A percentile compares a stretch with the other conserved stretches of the same genome.
Evolutionary conservation across 2,329 filamentous ascomycete species (phyloP).

Genomic region (Grosmannia clavigera): DNA sequence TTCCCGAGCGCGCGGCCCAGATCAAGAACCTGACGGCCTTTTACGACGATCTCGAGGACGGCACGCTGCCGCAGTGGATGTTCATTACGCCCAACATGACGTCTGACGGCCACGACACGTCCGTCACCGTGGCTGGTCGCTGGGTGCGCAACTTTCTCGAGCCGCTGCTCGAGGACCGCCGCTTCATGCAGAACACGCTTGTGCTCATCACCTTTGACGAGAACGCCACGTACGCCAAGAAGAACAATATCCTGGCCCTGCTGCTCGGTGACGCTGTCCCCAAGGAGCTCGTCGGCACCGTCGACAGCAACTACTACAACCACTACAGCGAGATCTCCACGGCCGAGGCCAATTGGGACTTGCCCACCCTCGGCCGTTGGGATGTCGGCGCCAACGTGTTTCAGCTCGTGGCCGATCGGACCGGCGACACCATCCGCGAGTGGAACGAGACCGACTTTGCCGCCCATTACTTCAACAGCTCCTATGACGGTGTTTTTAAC

Average conservation of each 20-base stretch:
- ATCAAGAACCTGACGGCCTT: conserved; percentile 67
- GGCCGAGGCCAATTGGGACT: conserved; percentile 55
- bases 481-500: conserved; percentile 20
- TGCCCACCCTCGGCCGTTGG: conserved; percentile 57
- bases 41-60: conserved; percentile 48
- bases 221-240: conserved; percentile 52
- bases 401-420: conserved; percentile 44
- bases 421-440: conserved; percentile 34
- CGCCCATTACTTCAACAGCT: conserved; percentile 15
- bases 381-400: conserved; percentile 65
- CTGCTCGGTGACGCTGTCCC: conserved; percentile 67
- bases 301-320: conserved; percentile 58
- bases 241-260: conserved; percentile 59
- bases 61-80: conserved; percentile 58
- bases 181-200: conserved; percentile 66
- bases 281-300: conserved; percentile 49
- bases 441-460: conserved; percentile 8
- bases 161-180: conserved; percentile 54
- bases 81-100: conserved; percentile 68
- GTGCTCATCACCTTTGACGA: conserved; percentile 73
- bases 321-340: conserved; percentile 61
- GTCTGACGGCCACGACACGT: conserved; percentile 63
- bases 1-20: conserved; percentile 45
- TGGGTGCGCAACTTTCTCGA: conserved; percentile 59
- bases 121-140: conserved; percentile 52